Evolutionary conservation across 371 early-diverging fungal species (phyloP).

Genomic region (Conidiobolus incongruus): DNA sequence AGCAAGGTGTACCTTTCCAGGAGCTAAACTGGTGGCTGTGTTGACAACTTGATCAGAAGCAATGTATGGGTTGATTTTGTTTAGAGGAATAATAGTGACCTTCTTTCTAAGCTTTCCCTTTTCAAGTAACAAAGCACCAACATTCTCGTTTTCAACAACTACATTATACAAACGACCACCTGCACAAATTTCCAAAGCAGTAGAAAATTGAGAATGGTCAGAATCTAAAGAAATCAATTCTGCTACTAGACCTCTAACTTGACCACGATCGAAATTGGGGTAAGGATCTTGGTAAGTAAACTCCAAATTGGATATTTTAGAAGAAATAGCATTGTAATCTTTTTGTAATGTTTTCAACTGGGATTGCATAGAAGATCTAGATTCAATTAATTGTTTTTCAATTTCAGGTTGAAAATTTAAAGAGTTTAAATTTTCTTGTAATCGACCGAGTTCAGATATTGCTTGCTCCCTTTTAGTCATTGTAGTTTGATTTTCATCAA

Average conservation of each 20-base stretch:
- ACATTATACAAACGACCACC: constrained; percentile 86
- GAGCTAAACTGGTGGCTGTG: constrained; percentile 46
- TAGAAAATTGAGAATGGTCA: constrained; percentile 27
- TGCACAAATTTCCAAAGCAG: constrained; percentile 83
- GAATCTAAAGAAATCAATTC: constrained; percentile 53
- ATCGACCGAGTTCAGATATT: too few species aligned
- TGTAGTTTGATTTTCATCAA: too few species aligned
- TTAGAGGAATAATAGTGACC: constrained; percentile 94
- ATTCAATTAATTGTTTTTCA: too few species aligned
- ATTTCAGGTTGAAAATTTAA: too few species aligned
- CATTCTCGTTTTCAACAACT: constrained; percentile 79
- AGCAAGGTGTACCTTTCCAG: constrained; percentile 71
- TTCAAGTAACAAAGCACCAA: constrained; percentile 67
- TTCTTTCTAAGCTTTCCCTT: constrained; percentile 52
- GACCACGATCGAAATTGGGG: constrained; percentile 64
- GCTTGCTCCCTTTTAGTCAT: too few species aligned
- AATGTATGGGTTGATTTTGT: constrained; percentile 42
- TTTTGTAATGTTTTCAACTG: too few species aligned
- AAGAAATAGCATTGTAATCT: too few species aligned
- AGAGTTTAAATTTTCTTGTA: too few species aligned
- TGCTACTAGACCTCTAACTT: constrained; percentile 84
- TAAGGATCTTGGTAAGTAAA: constrained; percentile 45
- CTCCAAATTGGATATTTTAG: too few species aligned
- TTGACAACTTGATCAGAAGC: constrained; percentile 18
- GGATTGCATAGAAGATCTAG: too few species aligned